A percentile compares a stretch with the other conserved stretches of the same genome.
phyloP scores from a whole-genome alignment of 495 filamentous ascomycete species.

The Lepraria neglecta region DNA sequence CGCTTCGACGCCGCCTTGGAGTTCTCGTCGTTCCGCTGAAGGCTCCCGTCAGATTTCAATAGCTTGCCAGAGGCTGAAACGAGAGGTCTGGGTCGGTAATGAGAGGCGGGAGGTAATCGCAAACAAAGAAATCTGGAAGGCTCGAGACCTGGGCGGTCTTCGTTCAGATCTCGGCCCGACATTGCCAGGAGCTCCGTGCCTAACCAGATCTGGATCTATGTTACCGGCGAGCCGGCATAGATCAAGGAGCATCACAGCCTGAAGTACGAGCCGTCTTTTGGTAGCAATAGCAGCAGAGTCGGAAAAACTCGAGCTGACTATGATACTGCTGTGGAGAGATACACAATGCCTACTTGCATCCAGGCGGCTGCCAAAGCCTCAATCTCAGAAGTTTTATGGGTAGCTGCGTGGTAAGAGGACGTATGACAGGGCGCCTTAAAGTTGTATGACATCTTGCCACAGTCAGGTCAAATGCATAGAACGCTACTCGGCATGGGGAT shows the following conservation, averaged over 20 bases:
- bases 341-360: background rate
- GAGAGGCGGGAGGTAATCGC: background rate
- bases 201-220: background rate
- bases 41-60: background rate
- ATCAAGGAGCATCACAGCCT: too few species aligned
- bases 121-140: background rate
- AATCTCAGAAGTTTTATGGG: background rate
- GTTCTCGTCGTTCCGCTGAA: background rate
- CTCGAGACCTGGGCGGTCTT: constrained; percentile 4
- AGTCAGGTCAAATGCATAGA: background rate
- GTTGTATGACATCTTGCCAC: background rate
- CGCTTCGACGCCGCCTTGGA: background rate
- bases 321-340: too few species aligned
- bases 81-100: background rate
- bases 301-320: too few species aligned
- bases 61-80: background rate
- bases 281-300: too few species aligned
- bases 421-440: background rate
- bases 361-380: background rate
- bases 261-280: too few species aligned
- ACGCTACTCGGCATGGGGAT: background rate
- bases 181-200: background rate
- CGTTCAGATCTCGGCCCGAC: background rate
- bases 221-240: too few species aligned
- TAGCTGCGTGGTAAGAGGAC: background rate